Evolutionary conservation across 345 rosid genomes (phyloP), one percentile per base, ranked within the genome.

Genomic region (Kernera saxatilis): DNA sequence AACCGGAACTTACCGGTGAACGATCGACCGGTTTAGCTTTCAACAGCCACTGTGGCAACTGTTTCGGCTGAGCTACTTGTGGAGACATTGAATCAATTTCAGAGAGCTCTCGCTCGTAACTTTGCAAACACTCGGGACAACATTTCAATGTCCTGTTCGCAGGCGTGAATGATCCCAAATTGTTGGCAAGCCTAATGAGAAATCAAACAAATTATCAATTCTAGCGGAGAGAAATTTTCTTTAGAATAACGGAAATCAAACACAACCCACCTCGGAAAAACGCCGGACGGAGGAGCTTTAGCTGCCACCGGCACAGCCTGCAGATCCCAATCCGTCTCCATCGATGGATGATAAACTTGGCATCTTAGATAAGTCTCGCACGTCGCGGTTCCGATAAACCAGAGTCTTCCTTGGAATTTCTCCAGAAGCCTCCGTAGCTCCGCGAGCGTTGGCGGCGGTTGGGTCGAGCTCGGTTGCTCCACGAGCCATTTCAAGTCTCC

Each of bases 401-500:
- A 92, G 23, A 95, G 52, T 45, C 79, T 81, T 8, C 83, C 85
- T 48, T 82, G 71, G 35, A 80, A 86, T 65, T 84, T 83, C 25
- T 61, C 76, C 73, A 89, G 35, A 60, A 93, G 70, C 71, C 80
- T 87, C 70, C 82, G 85, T 78, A 89, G 79, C 84, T 89, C 97
- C 6, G 63, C 58, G 12, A 71, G 5, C 15, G 54, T 75, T 18
- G 2, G 53, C 32, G 53, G 62, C 12, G 69, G 70, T 13, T 69
- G 59, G 52, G 73, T 35, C 3, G 67, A 56, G 33, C 36, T 66
- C 41, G 80, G 87, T 57, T 83, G 87, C 70, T 84, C 97, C 70
- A 92, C 97, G 10, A 95, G 82, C 98, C 99, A 95, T 69, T 92
- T 95, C 76, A 95, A 82, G 74, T 95, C 96, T 8, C 98, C 99